These are phyloP conservation scores for Aspergillus ellipticus DNA, from an alignment of 495 filamentous ascomycete genomes.

Conservation along the genomic window DNA sequence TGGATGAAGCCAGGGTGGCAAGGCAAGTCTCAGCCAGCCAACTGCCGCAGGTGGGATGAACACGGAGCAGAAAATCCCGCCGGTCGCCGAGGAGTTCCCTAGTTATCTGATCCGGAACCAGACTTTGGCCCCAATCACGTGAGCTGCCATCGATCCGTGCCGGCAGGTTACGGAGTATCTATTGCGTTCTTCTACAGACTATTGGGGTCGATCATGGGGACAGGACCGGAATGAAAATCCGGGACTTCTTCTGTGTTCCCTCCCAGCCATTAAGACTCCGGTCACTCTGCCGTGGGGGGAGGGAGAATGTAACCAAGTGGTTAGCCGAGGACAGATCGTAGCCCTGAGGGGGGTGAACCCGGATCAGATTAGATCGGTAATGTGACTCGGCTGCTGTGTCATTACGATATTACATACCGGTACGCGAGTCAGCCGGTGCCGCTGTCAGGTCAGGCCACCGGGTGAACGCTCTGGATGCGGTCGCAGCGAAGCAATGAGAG, in stretches of 20 bases:
- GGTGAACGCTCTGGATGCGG: not conserved
- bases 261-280: no score
- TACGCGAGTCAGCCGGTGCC: not conserved
- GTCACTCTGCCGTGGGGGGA: no score
- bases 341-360: slow-evolving; percentile 6
- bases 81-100: slow-evolving; percentile 12
- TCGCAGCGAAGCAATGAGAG: not conserved
- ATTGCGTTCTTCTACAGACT: no score
- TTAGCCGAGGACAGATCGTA: slow-evolving; percentile 8
- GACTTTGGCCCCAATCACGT: slow-evolving; percentile 4
- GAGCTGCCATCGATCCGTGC: not conserved
- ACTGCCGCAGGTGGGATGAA: slow-evolving; percentile 5
- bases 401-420: slow-evolving; percentile 1
- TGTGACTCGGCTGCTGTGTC: slow-evolving; percentile 2
- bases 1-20: no score
- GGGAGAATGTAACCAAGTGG: not conserved
- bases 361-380: slow-evolving; percentile 26
- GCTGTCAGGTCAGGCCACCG: slow-evolving; percentile 15
- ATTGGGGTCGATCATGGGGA: not conserved
- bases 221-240: not conserved
- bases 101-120: slow-evolving; percentile 21
- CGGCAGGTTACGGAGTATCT: no score
- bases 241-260: not conserved
- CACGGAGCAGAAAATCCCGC: slow-evolving; percentile 5
- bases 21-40: not conserved